Evolutionary conservation across 1,284 basidiomycete species (phyloP), one percentile per base, ranked within the genome.

Genomic region (Leccinum huronense): DNA sequence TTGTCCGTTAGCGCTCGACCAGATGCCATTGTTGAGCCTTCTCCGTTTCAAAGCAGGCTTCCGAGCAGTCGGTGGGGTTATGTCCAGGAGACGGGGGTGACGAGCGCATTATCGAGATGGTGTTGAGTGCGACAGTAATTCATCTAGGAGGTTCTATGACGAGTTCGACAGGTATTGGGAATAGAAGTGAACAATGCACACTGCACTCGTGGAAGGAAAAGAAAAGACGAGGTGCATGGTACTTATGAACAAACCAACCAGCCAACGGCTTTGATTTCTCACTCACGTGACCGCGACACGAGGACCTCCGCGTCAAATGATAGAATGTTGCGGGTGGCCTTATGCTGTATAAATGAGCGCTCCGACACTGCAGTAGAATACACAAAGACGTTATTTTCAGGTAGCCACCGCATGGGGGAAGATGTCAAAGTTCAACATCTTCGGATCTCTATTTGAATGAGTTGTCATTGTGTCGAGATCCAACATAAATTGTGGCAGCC

Each of bases 271-370:
- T 61, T 71, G 70, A 74, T 70, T 73, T 72, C 30, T 48, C 31
- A 34, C 55, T 60, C 71, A 72, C 73, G 71, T 72, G 71, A 75
- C 23, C 58, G 65, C 55, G 71, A 70, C 70, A 67, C 73, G 70
- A 69, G 71, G 65, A 57, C 58, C 7, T 40, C 42, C 31, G 55
- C 30, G 30, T 56, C 31, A 9, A 27, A 33, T 53, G 23, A 23
- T 23, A 23, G 23, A 23, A 23, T 23, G 23, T 23, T 23, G 23
- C 23, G 23, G 23, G 23, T n/a, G 42, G 19, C 42, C n/a, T 36
- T 36, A 33, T 33, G 11, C 11, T 36, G 23, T 23, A 23, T 23
- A 23, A 23, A 23, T 23, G 16, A 23, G 23, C 23, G 23, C 8
- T n/a, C 38, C 23, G 5, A 23, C 23, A 23, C 23, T 57, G 14